Base-by-base conservation (phyloP, 2,329 filamentous ascomycete species). In the Pseudogymnoascus sp. region DNA sequence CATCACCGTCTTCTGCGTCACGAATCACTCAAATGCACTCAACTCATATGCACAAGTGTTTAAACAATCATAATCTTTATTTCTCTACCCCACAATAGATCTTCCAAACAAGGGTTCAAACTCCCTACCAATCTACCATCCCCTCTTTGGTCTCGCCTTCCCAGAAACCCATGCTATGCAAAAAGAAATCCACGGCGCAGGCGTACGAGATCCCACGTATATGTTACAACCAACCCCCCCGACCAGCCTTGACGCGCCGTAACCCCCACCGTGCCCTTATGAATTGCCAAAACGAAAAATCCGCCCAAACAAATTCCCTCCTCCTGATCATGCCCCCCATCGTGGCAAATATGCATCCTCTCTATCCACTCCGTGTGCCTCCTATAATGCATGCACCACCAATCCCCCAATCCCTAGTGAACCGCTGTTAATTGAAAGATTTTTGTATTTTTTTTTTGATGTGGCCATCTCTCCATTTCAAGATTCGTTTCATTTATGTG, bases 91-190 rank as follows among this genome's bases (percentile, higher is more conserved):
- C 25, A 8, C 43, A 18, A 50, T n/a, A 50, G 12, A 50, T 50
- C 43, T 50, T 50, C 25, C 43, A 16, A 50, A 50, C 43, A 30
- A 25, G 43, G 43, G 25, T 12, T 25, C 25, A 50, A 9, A 30
- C 14, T 14, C 25, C 43, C 22, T 25, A 25, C 22, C 22, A 25
- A 30, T 6, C 43, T 50, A 50, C 43, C 25, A 30, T 11, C 41
- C 25, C 20, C 12, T 50, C 43, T 30, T 25, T 5, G 43, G 43
- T 30, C n/a, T 30, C 25, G 43, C 43, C 25, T 50, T 50, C 43
- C 43, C 25, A 30, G n/a, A 50, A 50, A 30, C 43, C 43, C n/a
- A 50, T 50, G 43, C 43, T 50, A 50, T 50, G 43, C 25, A 50
- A 30, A 18, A 50, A 30, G n/a, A 50, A 50, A 50, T 16, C 14